phyloP scores from a whole-genome alignment of 257 asterid genomes.

The Sherardia arvensis region DNA sequence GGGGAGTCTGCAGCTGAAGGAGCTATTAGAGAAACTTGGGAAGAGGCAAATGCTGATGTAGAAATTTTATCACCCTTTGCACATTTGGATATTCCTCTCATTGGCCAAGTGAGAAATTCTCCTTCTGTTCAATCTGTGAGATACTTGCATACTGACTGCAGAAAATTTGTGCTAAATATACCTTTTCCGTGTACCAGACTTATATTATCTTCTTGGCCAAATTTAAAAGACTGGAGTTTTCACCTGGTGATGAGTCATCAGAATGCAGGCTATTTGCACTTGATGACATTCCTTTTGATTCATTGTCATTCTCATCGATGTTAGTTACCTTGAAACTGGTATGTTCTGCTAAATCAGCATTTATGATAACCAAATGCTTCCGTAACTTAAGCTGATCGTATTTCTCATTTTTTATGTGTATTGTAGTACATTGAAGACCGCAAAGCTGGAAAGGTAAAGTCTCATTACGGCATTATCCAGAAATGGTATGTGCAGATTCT shows the following conservation, averaged over 20 bases:
- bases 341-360: constrained; percentile 3
- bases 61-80: constrained; percentile 74
- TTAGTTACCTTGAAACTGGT: constrained; percentile 82
- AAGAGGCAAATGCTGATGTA: constrained; percentile 90
- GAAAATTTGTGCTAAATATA: constrained; percentile 1
- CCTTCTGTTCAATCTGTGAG: not conserved
- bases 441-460: constrained; percentile 56
- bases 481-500: constrained; percentile 45
- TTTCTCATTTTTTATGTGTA: constrained; percentile 13
- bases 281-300: constrained; percentile 79
- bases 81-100: constrained; percentile 89
- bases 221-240: constrained; percentile 68
- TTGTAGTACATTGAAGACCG: constrained; percentile 69
- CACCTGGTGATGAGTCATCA: constrained; percentile 88
- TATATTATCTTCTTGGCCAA: constrained; percentile 84
- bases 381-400: not conserved
- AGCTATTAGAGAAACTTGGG: constrained; percentile 89
- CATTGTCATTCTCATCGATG: constrained; percentile 91
- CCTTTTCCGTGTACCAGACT: constrained; percentile 46
- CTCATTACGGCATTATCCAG: constrained; percentile 87
- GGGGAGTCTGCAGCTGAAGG: constrained; percentile 94
- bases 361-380: not conserved
- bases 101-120: constrained; percentile 59
- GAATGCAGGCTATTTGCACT: constrained; percentile 71
- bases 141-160: constrained; percentile 8